These are phyloP conservation scores for Colletotrichum endophyticum DNA, from an alignment of 2,329 filamentous ascomycete genomes.

Conservation along the genomic window DNA sequence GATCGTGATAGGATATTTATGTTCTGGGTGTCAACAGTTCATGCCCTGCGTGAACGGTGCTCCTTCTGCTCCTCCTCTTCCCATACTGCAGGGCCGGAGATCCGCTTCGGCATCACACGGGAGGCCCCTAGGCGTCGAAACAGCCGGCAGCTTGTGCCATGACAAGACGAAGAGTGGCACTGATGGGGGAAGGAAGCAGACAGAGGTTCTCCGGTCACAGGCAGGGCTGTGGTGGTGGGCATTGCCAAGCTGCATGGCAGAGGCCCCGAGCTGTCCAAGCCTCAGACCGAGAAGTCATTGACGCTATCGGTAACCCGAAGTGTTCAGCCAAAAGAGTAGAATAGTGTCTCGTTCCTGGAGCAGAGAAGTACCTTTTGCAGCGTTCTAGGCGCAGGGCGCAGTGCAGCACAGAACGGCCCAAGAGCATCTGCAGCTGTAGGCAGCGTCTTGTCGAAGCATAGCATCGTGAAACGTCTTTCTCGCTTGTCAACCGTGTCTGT, in stretches of 20 bases:
- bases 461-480: slow-evolving; percentile 16
- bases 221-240: slow-evolving; percentile 14
- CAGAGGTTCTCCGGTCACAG: background rate
- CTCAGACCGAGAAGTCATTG: slow-evolving; percentile 11
- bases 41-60: background rate
- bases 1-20: slow-evolving; percentile 22
- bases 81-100: background rate
- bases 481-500: slow-evolving; percentile 5
- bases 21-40: background rate
- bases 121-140: slow-evolving; percentile 5
- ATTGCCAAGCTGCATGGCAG: slow-evolving; percentile 16
- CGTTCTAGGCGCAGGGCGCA: slow-evolving; percentile 2
- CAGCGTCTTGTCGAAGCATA: slow-evolving; percentile 1
- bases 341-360: background rate
- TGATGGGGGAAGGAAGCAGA: background rate
- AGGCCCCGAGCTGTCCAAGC: slow-evolving; percentile 20
- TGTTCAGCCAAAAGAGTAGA: background rate
- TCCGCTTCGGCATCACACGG: slow-evolving; percentile 5
- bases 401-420: background rate
- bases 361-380: background rate
- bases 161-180: slow-evolving; percentile 3
- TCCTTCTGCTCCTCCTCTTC: background rate
- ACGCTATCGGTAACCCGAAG: slow-evolving; percentile 7
- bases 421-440: slow-evolving; percentile 7
- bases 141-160: slow-evolving; percentile 3